A percentile compares a stretch with the other conserved stretches of the same genome.
These are phyloP conservation scores for Handroanthus guayacan DNA, from an alignment of 257 asterid species.

Conservation along the genomic window DNA sequence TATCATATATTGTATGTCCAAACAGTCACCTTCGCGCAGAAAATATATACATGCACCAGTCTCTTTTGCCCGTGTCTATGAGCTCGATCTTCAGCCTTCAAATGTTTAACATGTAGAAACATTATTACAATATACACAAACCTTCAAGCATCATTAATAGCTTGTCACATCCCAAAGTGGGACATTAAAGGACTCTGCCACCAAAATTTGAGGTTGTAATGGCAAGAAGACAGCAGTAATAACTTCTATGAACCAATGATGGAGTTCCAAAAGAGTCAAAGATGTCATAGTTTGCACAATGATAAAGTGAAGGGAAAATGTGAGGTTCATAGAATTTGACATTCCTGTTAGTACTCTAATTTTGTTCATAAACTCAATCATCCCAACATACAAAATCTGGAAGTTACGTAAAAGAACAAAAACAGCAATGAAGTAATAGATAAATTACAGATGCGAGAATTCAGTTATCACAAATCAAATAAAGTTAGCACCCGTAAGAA, in stretches of 20 bases:
- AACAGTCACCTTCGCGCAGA: conserved; percentile 82
- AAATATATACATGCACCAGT: conserved; percentile 83
- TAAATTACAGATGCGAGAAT: too few relatives aligned
- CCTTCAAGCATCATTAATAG: conserved; percentile 30
- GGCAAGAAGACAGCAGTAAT: too few relatives aligned
- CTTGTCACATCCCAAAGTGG: conserved; percentile 14
- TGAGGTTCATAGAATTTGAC: not conserved
- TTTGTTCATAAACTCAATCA: conserved; percentile 20
- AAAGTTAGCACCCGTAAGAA: too few relatives aligned
- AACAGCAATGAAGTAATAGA: not conserved
- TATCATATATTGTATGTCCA: conserved; percentile 23
- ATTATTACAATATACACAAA: conserved; percentile 8
- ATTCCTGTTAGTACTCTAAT: not conserved
- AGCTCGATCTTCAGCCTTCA: conserved; percentile 97
- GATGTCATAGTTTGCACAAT: too few relatives aligned
- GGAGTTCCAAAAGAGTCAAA: too few relatives aligned
- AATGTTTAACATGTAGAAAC: conserved; percentile 40
- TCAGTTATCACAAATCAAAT: too few relatives aligned
- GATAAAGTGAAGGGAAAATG: conserved; percentile 19
- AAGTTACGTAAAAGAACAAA: conserved; percentile 14
- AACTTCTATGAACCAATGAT: too few relatives aligned
- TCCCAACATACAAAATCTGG: not conserved
- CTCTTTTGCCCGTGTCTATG: conserved; percentile 95
- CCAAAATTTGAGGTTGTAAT: too few relatives aligned
- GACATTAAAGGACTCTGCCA: not conserved